Evolutionary conservation across 129 eudicot species (phyloP), one percentile per base, ranked within the genome.

Genomic region (Centaurea solstitialis): DNA sequence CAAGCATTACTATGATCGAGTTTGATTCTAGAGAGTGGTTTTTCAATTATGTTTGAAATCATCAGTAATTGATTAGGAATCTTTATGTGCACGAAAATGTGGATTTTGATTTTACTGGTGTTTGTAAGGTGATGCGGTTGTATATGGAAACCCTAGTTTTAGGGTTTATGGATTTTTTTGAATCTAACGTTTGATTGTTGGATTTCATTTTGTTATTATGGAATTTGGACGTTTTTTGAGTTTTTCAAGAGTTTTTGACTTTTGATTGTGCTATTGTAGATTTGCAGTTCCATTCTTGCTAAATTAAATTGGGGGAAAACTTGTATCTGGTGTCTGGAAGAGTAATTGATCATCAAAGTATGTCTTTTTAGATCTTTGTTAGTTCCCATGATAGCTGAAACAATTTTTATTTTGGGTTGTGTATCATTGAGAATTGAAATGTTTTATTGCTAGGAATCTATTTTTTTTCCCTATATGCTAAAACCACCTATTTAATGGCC

Each of bases 121-220:
- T 39, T 66, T 23, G 41, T 18, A 5, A 68, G 73, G 65, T 76
- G 80, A 61, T 76, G 33, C 12, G 26, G 77, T 23, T 45, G 13
- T 24, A 23, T 4, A 18, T 9, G 68, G 50, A 76, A 62, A 37
- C 80, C 80, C 71, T 76, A 62, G 28, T 76, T 76, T 76, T 15
- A 37, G 62, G 61, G 9, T 43, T 24, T 43, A 68, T 73, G 23
- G 20, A 22, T 73, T 13, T 45, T 45, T 6, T 73, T 12, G 28
- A 4, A 73, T 45, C 0, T 62, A 53, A 76, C 6, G 26, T 43
- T 5, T 33, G 24, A 47, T 26, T 7, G 35, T 75, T 59, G 18
- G 53, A 28, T 75, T 0, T 75, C 7, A 33, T 57, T 38, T 59
- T 30, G 18, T 37, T 45, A 12, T 37, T 76, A 61, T 37, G 35